phyloP scores from a whole-genome alignment of 306 rosid genomes.

The Trifolium dubium region DNA sequence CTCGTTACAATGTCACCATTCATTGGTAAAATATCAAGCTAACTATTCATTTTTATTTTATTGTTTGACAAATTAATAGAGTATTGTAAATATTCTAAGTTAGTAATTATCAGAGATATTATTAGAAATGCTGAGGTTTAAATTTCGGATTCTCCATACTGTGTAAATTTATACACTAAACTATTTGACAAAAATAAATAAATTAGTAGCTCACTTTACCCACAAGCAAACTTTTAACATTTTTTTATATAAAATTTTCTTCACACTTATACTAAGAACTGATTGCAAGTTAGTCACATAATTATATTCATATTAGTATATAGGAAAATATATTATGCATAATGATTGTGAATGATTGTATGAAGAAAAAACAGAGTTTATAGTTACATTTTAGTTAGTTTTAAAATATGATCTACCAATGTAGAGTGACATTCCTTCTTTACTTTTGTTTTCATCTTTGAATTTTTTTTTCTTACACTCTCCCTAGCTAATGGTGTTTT shows the following conservation, averaged over 20 bases:
- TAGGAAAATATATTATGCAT: not conserved
- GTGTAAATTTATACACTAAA: too few relatives aligned
- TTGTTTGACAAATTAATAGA: not conserved
- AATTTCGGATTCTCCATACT: too few relatives aligned
- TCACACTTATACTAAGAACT: not conserved
- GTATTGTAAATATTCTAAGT: too few relatives aligned
- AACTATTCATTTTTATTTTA: not conserved
- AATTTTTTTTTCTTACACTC: too few relatives aligned
- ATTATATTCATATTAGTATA: not conserved
- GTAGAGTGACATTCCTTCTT: not conserved
- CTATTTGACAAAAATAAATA: too few relatives aligned
- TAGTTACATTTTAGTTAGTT: not conserved
- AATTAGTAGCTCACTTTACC: not conserved
- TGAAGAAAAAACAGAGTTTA: not conserved
- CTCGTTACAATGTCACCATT: slow-evolving; percentile 83
- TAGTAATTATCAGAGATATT: too few relatives aligned
- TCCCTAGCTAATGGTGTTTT: too few relatives aligned
- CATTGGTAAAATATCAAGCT: slow-evolving; percentile 65
- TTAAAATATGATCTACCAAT: not conserved
- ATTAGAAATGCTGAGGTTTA: too few relatives aligned
- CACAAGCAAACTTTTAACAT: not conserved
- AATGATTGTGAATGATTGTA: not conserved
- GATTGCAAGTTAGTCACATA: not conserved
- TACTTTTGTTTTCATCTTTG: too few relatives aligned
- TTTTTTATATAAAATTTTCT: not conserved